These are phyloP conservation scores for Beauveria pseudobassiana DNA, from an alignment of 2,329 filamentous ascomycete species.

Conservation along the genomic window DNA sequence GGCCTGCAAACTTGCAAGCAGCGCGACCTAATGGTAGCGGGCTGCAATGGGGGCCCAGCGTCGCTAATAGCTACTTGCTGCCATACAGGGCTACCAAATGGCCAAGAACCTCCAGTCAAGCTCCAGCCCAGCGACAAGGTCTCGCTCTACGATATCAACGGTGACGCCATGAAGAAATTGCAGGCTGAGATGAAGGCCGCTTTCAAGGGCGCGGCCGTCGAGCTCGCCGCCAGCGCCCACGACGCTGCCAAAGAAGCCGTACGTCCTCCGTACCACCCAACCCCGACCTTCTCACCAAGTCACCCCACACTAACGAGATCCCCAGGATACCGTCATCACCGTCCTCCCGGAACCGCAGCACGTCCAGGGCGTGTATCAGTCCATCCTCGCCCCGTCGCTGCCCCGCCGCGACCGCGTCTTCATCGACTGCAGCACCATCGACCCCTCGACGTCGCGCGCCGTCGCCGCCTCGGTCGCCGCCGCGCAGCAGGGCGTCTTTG, in stretches of 20 bases:
- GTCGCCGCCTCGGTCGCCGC: constrained; percentile 63
- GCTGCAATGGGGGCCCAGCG: no score
- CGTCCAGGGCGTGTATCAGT: constrained; percentile 72
- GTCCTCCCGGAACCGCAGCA: constrained; percentile 85
- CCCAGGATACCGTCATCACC: constrained; percentile 76
- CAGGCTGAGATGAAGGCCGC: constrained; percentile 39
- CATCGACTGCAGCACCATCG: constrained; percentile 95
- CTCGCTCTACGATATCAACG: constrained; percentile 50
- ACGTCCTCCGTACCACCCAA: constrained; percentile 21
- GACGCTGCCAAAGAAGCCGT: constrained; percentile 47
- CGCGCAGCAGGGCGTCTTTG: constrained; percentile 65
- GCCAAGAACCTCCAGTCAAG: constrained; percentile 53
- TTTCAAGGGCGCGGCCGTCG: constrained; percentile 37
- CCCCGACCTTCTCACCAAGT: neutral
- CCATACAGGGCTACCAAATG: constrained; percentile 51
- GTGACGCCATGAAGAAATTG: constrained; percentile 37
- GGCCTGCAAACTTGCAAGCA: no score
- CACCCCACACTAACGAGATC: constrained; percentile 11
- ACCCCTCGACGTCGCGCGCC: constrained; percentile 73
- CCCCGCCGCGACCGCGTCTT: constrained; percentile 62
- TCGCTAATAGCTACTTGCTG: constrained; percentile 5
- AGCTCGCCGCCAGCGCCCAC: constrained; percentile 36
- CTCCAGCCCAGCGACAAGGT: constrained; percentile 43
- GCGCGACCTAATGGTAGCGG: no score
- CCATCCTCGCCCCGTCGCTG: constrained; percentile 57